Evolutionary conservation across 108 stramenopile species (phyloP), one percentile per base, ranked within the genome.

Genomic region (Parietichytrium sp.): DNA sequence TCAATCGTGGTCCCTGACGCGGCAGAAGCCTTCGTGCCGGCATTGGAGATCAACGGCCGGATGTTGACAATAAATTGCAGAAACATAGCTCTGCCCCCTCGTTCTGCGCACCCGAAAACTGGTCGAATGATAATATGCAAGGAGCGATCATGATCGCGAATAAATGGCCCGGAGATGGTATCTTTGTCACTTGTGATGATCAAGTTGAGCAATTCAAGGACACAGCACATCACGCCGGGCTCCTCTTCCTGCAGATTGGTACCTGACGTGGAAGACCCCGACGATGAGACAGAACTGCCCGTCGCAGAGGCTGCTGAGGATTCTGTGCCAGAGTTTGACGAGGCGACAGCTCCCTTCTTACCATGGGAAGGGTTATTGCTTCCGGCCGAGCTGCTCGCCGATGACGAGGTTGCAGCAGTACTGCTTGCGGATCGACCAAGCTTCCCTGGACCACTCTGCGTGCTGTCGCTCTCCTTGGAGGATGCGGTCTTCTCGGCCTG

Each of bases 61-160:
- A 72, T 10, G 33, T 72, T 33, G 23, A 42, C 36, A 27, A 72
- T 72, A 13, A 36, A 72, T 6, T n/a, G 38, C 10, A 72, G 61
- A 25, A 72, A 72, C 13, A 23, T 72, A 8, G 36, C 61, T n/a
- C 61, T 33, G n/a, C 23, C 42, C 23, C 61, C 61, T 18, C 61
- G 61, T 25, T 72, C 61, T 72, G 61, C 61, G 61, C 61, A 72
- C 33, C 61, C 61, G 2, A 72, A 72, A 23, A 72, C 3, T 1
- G 61, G 38, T 10, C 38, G 61, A 15, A 72, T 27, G 20, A 72
- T 47, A n/a, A 0, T 42, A 0, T 3, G 61, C 10, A 72, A 42
- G 20, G 36, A 72, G 6, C 20, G 6, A 10, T 33, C 61, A 27
- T 72, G 36, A 16, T 72, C 61, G 8, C 61, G 61, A 25, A 45